Evolutionary conservation across 257 asterid species (phyloP), one percentile per base, ranked within the genome.

Genomic region (Mitragyna speciosa): DNA sequence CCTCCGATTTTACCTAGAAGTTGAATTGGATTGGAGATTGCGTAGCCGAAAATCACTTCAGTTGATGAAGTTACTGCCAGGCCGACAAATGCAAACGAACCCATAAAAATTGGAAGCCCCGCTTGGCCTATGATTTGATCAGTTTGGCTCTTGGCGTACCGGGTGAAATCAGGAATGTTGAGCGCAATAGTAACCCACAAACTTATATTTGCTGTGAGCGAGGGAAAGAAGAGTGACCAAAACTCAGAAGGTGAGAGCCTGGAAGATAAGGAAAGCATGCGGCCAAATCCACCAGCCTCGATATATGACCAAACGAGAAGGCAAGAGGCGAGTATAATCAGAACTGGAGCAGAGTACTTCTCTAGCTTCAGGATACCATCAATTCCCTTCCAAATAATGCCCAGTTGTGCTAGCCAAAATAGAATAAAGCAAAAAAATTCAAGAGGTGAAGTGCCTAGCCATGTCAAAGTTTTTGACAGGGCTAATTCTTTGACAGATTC

Each of bases 51-150:
- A 1, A 95, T 95, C 54, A 90, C 84, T 41, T 79, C 82, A 0
- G 99, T 95, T 10, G 99, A 93, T 0, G 99, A 92, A 20, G 99
- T 93, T n/a, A 95, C 99, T 0, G 97, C 99, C 1, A 95, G 31
- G 11, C 99, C 99, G 0, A 93, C 99, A 65, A 95, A 93, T 9
- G 99, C 91, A 82, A 93, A 95, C 1, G 84, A 80, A 0, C 99
- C 99, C 98, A 95, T 95, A 76, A 95, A 93, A 10, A 95, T 20
- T 0, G 99, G 99, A 0, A 95, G 84, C 69, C 98, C 98, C 0
- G 85, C 73, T 45, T 95, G 98, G 24, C 99, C 99, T 0, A 87
- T 72, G 56, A 92, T 85, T 47, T 95, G 99, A 81, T 93, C 97
- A 48, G 64, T 80, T 47, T 95, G 93, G 30, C 73, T 87, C 76